These are phyloP conservation scores for Cryptococcus sp. DNA, from an alignment of 1,284 basidiomycete species.

Conservation along the genomic window DNA sequence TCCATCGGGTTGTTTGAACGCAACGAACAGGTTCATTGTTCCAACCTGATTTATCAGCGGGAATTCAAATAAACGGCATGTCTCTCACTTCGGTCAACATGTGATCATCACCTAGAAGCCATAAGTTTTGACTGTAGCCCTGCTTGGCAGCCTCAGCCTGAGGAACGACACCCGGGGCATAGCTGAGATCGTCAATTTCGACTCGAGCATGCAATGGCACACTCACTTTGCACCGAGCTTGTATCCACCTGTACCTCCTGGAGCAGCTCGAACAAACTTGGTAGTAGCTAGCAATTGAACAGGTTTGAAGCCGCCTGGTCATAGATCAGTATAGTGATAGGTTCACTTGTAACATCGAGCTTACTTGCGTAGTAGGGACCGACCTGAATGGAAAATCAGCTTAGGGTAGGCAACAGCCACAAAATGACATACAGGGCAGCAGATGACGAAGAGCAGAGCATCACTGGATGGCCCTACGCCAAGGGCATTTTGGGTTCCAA, in stretches of 20 bases:
- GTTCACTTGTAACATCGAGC: background rate
- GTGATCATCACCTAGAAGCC: conserved; percentile 85
- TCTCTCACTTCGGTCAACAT: conserved; percentile 61
- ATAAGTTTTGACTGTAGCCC: conserved; percentile 93
- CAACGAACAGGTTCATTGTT: conserved; percentile 95
- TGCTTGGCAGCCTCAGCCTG: conserved; percentile 75
- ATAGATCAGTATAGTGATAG: background rate
- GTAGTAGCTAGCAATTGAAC: conserved; percentile 88
- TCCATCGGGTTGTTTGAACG: conserved; percentile 73
- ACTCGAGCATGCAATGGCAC: conserved; percentile 3
- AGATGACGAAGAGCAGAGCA: conserved; percentile 91
- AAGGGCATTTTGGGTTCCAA: conserved; percentile 83
- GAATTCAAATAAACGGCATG: background rate
- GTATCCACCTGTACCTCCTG: conserved; percentile 87
- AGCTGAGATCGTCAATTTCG: conserved; percentile 46
- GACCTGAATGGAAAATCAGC: conserved; percentile 37
- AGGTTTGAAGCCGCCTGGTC: conserved; percentile 79
- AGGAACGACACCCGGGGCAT: conserved; percentile 81
- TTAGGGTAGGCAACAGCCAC: conserved; percentile 1
- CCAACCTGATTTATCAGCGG: conserved; percentile 58
- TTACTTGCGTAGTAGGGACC: conserved; percentile 83
- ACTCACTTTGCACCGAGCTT: conserved; percentile 77
- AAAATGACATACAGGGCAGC: conserved; percentile 60
- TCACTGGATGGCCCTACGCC: conserved; percentile 84
- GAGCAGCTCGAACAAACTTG: conserved; percentile 81